Base-by-base conservation (phyloP, 345 rosid species). In the Hypericum androsaemum region DNA sequence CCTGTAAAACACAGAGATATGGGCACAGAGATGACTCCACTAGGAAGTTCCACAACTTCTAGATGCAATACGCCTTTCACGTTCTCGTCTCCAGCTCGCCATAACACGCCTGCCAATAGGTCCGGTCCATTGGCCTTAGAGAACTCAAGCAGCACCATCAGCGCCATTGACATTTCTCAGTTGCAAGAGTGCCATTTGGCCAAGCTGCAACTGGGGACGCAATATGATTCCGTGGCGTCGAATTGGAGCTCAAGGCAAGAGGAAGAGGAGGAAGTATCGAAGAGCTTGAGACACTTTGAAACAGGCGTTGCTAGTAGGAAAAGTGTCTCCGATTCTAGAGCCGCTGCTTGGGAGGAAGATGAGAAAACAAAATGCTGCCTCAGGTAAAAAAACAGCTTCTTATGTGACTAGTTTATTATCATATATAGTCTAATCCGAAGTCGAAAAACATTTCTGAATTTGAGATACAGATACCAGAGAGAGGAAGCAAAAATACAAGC, bases 401-500 rank as follows among this genome's bases (percentile, higher is more conserved):
- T n/a, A n/a, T n/a, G n/a, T n/a, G n/a, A n/a, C n/a, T n/a, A n/a
- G n/a, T n/a, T n/a, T n/a, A 14, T 37, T n/a, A 2, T 12, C 6
- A 17, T n/a, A n/a, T 37, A 35, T 52, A 38, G 47, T 47, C 41
- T 7, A 14, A 15, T 55, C 6, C 5, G 16, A n/a, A 22, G 7
- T 48, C 37, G 5, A 53, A 41, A 10, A 53, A 41, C 10, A 39
- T 38, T 38, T 68, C 6, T 52, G 14, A 46, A 22, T 57, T 42
- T 28, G 56, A 8, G 13, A 47, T 59, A 42, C 65, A 88, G 96
- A 71, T 87, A 87, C 60, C 92, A 84, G 62, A 82, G 96, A 70
- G 98, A 87, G 66, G 96, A 90, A 71, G 95, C 94, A 37, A 82
- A 77, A 68, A 90, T 87, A 55, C 89, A 82, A 61, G 98, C 98